Evolutionary conservation across 2,329 filamentous ascomycete species (phyloP).

Genomic region (Periconia digitata): DNA sequence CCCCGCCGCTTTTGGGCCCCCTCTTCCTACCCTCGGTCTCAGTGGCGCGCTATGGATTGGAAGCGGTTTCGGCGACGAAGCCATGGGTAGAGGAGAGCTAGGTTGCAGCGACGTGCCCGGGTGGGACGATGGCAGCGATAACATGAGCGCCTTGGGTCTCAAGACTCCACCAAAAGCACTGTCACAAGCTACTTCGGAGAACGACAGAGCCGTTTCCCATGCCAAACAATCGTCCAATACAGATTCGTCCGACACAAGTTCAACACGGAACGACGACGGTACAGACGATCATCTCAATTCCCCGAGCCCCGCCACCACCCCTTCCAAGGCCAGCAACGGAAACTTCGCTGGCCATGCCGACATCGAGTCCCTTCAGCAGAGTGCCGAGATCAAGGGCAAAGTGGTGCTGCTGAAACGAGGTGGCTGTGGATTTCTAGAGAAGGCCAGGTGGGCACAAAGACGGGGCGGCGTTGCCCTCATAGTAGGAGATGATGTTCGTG

Average conservation of each 20-base stretch:
- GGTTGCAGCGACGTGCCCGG: slow-evolving; percentile 94
- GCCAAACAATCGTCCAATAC: slow-evolving; percentile 5
- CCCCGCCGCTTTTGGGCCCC: slow-evolving; percentile 88
- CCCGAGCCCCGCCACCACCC: slow-evolving; percentile 48
- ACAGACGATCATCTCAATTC: slow-evolving; percentile 80
- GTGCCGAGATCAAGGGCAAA: slow-evolving; percentile 89
- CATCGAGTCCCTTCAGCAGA: slow-evolving; percentile 88
- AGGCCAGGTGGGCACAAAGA: slow-evolving; percentile 94
- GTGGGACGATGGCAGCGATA: slow-evolving; percentile 64
- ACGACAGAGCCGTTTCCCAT: slow-evolving; percentile 7
- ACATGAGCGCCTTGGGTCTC: slow-evolving; percentile 5
- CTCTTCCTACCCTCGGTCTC: slow-evolving; percentile 72
- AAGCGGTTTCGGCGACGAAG: slow-evolving; percentile 83
- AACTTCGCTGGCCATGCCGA: slow-evolving; percentile 65
- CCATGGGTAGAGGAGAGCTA: slow-evolving; percentile 70
- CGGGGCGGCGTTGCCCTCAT: slow-evolving; percentile 87
- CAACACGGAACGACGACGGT: slow-evolving; percentile 62
- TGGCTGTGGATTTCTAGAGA: slow-evolving; percentile 94
- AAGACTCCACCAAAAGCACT: slow-evolving; percentile 11
- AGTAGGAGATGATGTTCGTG: slow-evolving; percentile 89
- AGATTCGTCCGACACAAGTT: neutral
- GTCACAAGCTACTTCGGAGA: slow-evolving; percentile 8
- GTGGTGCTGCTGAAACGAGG: slow-evolving; percentile 88
- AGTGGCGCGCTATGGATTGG: slow-evolving; percentile 93
- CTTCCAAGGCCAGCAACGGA: slow-evolving; percentile 30